Percentiles rank a stretch among this genome's conserved stretches.
Evolutionary conservation across 805 yeast genomes (phyloP).

Genomic region (Blastobotrys mokoenaii): DNA sequence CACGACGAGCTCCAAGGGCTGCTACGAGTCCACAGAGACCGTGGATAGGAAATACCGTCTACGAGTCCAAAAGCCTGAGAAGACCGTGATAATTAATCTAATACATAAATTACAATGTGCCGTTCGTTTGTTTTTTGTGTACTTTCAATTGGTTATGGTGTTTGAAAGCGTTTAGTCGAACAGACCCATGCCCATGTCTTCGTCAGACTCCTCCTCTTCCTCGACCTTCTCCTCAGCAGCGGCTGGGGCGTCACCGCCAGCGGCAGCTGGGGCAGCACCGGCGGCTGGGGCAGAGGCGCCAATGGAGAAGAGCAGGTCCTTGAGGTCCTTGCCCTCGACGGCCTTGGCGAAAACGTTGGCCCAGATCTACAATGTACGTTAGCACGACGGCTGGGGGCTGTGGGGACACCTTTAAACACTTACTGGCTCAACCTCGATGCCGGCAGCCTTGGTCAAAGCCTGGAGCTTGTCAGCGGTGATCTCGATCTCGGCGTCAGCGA

Average conservation of each 20-base stretch:
- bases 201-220: slow-evolving; percentile 52
- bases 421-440: slow-evolving; percentile 57
- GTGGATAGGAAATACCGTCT: too few relatives aligned
- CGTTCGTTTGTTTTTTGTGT: too few relatives aligned
- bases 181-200: slow-evolving; percentile 92
- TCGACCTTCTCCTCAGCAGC: slow-evolving; percentile 55
- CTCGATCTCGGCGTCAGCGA: slow-evolving; percentile 95
- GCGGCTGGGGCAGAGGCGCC: slow-evolving; percentile 68
- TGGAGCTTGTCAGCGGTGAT: slow-evolving; percentile 80
- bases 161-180: slow-evolving; percentile 79
- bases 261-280: slow-evolving; percentile 53
- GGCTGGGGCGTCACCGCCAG: slow-evolving; percentile 54
- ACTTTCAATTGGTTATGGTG: too few relatives aligned
- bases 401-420: slow-evolving; percentile 18
- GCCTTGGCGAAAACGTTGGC: slow-evolving; percentile 86
- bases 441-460: slow-evolving; percentile 74
- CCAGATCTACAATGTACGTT: slow-evolving; percentile 44
- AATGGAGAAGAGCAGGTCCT: slow-evolving; percentile 63
- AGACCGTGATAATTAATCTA: too few relatives aligned
- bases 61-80: too few relatives aligned
- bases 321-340: slow-evolving; percentile 76
- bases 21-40: too few relatives aligned
- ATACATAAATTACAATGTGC: too few relatives aligned
- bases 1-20: too few relatives aligned
- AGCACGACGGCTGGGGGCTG: too few relatives aligned